These are phyloP conservation scores for Aristolochia californica DNA, from an alignment of 164 flowering plant species.

Conservation along the genomic window DNA sequence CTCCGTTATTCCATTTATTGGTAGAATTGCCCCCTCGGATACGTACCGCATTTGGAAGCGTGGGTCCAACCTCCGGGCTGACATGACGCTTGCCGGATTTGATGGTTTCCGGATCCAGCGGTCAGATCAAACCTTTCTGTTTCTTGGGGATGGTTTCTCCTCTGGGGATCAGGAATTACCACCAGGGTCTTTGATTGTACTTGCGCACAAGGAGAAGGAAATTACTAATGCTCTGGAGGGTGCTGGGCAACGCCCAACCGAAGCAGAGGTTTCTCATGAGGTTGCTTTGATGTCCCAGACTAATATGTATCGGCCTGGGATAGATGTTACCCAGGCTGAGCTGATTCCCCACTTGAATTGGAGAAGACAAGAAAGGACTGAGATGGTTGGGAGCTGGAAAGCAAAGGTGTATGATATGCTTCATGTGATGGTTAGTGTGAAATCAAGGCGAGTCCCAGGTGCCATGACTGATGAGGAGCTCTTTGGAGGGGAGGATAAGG, in stretches of 20 bases:
- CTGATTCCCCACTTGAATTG: conserved; percentile 87
- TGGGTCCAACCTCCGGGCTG: conserved; percentile 94
- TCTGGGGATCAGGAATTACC: conserved; percentile 50
- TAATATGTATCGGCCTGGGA: conserved; percentile 99
- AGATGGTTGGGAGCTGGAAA: conserved; percentile 93
- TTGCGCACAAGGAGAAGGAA: conserved; percentile 93
- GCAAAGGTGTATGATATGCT: conserved; percentile 96
- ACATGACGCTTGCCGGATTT: conserved; percentile 98
- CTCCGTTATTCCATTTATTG: conserved; percentile 92
- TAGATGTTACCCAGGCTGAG: conserved; percentile 98
- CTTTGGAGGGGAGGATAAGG: conserved; percentile 76
- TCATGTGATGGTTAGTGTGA: conserved; percentile 96
- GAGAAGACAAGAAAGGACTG: conserved; percentile 95
- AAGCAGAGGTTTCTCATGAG: conserved; percentile 94
- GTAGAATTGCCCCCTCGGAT: conserved; percentile 96
- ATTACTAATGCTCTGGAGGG: conserved; percentile 94
- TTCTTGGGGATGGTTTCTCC: conserved; percentile 80
- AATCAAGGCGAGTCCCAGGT: conserved; percentile 95
- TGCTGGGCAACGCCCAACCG: conserved; percentile 87
- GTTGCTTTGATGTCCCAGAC: conserved; percentile 97
- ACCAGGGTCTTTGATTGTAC: conserved; percentile 87
- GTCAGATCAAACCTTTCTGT: conserved; percentile 90
- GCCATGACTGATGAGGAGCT: conserved; percentile 99
- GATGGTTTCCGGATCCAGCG: conserved; percentile 96
- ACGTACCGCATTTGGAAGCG: conserved; percentile 97